These are phyloP conservation scores for Melampsora medusae DNA, from an alignment of 1,284 basidiomycete species.

Conservation along the genomic window DNA sequence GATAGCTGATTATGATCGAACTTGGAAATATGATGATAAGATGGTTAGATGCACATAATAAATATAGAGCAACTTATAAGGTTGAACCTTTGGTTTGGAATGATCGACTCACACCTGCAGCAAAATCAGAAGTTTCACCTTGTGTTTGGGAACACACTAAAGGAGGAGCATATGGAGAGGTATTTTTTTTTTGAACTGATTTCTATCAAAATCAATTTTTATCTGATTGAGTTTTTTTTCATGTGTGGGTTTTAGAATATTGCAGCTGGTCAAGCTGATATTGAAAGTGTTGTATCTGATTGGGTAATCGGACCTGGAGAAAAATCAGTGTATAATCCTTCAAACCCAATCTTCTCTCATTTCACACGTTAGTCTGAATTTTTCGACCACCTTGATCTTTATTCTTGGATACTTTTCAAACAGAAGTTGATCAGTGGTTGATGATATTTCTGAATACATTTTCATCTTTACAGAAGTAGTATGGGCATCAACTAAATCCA, in stretches of 20 bases:
- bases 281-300: conserved; percentile 12
- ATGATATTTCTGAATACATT: too few relatives aligned
- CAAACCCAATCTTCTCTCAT: conserved; percentile 26
- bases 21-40: background rate
- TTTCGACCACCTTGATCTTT: background rate
- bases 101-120: background rate
- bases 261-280: conserved; percentile 20
- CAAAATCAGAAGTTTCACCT: conserved; percentile 12
- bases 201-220: too few relatives aligned
- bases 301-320: conserved; percentile 35
- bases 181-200: background rate
- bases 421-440: background rate
- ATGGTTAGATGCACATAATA: conserved; percentile 31
- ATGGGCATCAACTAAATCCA: conserved; percentile 19
- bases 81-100: conserved; percentile 23
- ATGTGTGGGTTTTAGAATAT: conserved; percentile 12
- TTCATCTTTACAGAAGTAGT: conserved; percentile 25
- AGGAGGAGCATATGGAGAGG: conserved; percentile 21
- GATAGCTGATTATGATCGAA: background rate
- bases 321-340: conserved; percentile 27
- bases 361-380: conserved; percentile 25
- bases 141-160: conserved; percentile 34
- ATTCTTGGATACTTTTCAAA: background rate
- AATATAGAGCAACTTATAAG: conserved; percentile 14
- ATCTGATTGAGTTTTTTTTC: too few relatives aligned